Evolutionary conservation across 1,284 basidiomycete genomes (phyloP).

Genomic region (Chalciporus sp.): DNA sequence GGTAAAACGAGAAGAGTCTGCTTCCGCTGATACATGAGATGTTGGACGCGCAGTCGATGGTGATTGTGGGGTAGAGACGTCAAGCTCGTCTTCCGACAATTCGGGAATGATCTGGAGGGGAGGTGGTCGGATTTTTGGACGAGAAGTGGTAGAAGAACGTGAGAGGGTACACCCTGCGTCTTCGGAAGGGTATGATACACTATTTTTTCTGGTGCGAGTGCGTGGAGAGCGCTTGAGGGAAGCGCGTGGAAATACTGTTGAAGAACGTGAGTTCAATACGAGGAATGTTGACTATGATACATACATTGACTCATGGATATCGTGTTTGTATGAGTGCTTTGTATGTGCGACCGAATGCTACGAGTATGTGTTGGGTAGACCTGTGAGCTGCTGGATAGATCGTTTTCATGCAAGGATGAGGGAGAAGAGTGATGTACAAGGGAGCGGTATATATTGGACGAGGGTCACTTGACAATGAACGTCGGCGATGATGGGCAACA

Average conservation of each 20-base stretch:
- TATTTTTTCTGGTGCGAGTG: slow-evolving; percentile 24
- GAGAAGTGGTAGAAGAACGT: slow-evolving; percentile 3
- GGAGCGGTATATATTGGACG: slow-evolving; percentile 22
- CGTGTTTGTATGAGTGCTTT: slow-evolving; percentile 4
- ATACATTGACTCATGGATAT: slow-evolving; percentile 25
- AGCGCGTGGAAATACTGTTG: slow-evolving; percentile 22
- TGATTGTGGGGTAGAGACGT: slow-evolving; percentile 9
- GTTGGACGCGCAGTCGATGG: slow-evolving; percentile 28
- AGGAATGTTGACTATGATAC: slow-evolving; percentile 2
- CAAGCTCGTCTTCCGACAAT: slow-evolving; percentile 24
- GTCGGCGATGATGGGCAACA: slow-evolving; percentile 17
- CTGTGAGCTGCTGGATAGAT: neutral
- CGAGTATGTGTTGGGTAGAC: neutral
- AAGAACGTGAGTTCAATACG: slow-evolving; percentile 2
- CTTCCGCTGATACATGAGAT: slow-evolving; percentile 1
- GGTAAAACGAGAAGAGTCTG: slow-evolving; percentile 27
- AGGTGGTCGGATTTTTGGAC: slow-evolving; percentile 26
- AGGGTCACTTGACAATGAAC: slow-evolving; percentile 6
- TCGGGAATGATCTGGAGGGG: slow-evolving; percentile 37
- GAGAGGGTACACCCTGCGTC: slow-evolving; percentile 12
- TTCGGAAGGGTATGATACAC: slow-evolving; percentile 1
- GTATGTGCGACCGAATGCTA: neutral
- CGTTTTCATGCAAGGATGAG: slow-evolving; percentile 9
- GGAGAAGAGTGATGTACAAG: neutral
- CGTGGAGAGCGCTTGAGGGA: slow-evolving; percentile 30